phyloP scores from a whole-genome alignment of 139 green algal genomes.

The Haematococcus sp. region DNA sequence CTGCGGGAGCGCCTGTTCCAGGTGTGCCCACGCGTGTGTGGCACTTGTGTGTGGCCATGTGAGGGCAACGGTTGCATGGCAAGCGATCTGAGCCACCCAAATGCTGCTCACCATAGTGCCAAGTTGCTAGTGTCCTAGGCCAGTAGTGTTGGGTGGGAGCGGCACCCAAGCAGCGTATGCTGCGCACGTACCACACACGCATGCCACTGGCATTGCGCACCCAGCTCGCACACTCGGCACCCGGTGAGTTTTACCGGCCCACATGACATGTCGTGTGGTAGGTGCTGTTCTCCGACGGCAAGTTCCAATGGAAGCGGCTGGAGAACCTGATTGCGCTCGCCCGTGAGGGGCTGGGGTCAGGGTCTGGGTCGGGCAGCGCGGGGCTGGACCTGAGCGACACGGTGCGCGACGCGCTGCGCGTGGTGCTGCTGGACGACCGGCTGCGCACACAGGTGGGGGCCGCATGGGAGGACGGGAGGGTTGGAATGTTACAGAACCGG shows the following conservation, averaged over 20 bases:
- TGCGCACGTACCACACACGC: no score
- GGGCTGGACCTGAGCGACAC: slow-evolving; percentile 89
- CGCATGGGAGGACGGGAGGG: not conserved
- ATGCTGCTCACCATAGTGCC: no score
- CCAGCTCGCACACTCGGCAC: no score
- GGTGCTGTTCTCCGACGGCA: slow-evolving; percentile 83
- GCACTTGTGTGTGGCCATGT: no score
- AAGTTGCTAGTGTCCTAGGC: no score
- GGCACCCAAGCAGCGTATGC: no score
- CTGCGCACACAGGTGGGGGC: slow-evolving; percentile 75
- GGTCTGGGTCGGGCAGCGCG: no score
- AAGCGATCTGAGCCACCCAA: no score
- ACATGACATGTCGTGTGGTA: slow-evolving; percentile 31
- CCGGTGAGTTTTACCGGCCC: no score
- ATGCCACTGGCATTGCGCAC: no score
- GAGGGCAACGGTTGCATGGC: no score
- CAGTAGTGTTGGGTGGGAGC: no score
- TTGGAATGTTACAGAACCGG: not conserved
- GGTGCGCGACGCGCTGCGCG: slow-evolving; percentile 65
- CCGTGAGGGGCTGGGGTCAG: slow-evolving; percentile 63
- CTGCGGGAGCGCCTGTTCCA: slow-evolving; percentile 92
- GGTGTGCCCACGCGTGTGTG: slow-evolving; percentile 39
- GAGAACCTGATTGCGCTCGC: slow-evolving; percentile 94
- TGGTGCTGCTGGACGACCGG: slow-evolving; percentile 77
- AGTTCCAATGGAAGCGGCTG: slow-evolving; percentile 95